Evolutionary conservation across 495 filamentous ascomycete species (phyloP).

Genomic region (Physcia stellaris): DNA sequence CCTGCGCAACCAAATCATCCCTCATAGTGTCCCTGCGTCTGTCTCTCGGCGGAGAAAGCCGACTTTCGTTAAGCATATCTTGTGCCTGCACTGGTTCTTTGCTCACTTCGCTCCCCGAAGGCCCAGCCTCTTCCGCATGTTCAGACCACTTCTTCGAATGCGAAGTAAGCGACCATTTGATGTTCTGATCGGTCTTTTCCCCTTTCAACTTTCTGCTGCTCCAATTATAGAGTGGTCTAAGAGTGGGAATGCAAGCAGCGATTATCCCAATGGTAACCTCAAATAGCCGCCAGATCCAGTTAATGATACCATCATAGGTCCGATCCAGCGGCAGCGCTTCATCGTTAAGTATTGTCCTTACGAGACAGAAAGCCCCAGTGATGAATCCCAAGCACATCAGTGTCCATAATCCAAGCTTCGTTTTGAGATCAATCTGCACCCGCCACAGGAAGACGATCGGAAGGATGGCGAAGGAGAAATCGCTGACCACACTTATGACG

Average conservation of each 20-base stretch:
- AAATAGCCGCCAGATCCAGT: conserved; percentile 15
- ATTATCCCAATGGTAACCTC: conserved; percentile 15
- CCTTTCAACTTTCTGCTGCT: conserved; percentile 2
- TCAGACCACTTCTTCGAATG: conserved; percentile 12
- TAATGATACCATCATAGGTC: conserved; percentile 13
- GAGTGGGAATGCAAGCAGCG: conserved; percentile 11
- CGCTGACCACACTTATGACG: conserved; percentile 13
- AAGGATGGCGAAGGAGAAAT: conserved; percentile 12
- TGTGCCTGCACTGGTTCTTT: background rate
- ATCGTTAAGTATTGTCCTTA: conserved; percentile 13
- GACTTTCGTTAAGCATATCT: background rate
- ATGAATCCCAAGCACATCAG: conserved; percentile 15
- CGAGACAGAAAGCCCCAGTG: conserved; percentile 11
- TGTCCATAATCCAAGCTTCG: conserved; percentile 12
- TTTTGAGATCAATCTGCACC: conserved; percentile 12
- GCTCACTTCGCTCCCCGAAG: background rate
- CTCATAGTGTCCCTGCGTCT: conserved; percentile 5
- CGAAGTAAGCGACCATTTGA: conserved; percentile 9
- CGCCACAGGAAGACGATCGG: conserved; percentile 12
- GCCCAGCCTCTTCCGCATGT: conserved; percentile 1
- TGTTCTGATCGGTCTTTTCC: conserved; percentile 6
- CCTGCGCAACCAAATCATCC: conserved; percentile 11
- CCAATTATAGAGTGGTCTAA: background rate
- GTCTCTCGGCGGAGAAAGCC: background rate
- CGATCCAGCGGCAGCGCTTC: conserved; percentile 10